Evolutionary conservation across 2,329 filamentous ascomycete species (phyloP), one percentile per base, ranked within the genome.

Genomic region (Fusarium caatingaense): DNA sequence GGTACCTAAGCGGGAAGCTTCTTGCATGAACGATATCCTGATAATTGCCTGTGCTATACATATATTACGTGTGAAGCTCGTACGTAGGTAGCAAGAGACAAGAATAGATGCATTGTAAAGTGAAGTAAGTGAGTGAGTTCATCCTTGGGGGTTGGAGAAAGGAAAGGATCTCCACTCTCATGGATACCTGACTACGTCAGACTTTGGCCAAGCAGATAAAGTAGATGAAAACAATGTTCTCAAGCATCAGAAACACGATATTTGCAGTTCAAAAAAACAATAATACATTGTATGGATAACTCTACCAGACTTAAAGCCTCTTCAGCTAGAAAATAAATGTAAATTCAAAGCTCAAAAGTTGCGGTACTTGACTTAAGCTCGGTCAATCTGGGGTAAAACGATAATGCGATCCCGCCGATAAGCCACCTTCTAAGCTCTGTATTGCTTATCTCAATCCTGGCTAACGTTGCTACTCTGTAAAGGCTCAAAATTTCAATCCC

Each of bases 351-450:
- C 47, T 58, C 47, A 21, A 56, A 41, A 57, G 15, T 18, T 34
- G 54, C 41, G 27, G 51, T 59, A 12, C 51, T 37, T n/a, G 27
- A 21, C 44, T 44, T 40, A 23, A 62, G 49, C 37, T 49, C 42
- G 46, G 9, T 42, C 40, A 71, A 71, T 61, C 64, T n/a, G 66
- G 69, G 74, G 72, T 69, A 72, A 76, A 76, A 72, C 57, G 73
- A 76, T 76, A 76, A 75, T 76, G 74, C 75, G 74, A 74, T 73
- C 71, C 75, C 74, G 73, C 71, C 61, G 74, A 76, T 76, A 74
- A 76, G 70, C 60, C 66, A 30, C 59, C 47, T 51, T 56, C 23
- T 53, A 53, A 53, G 51, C 49, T 58, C 56, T 44, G 41, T 46
- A 28, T 18, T 60, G 47, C 69, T 71, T 71, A 74, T 72, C 72